Evolutionary conservation across 345 rosid genomes (phyloP).

Genomic region (Laguncularia racemosa): DNA sequence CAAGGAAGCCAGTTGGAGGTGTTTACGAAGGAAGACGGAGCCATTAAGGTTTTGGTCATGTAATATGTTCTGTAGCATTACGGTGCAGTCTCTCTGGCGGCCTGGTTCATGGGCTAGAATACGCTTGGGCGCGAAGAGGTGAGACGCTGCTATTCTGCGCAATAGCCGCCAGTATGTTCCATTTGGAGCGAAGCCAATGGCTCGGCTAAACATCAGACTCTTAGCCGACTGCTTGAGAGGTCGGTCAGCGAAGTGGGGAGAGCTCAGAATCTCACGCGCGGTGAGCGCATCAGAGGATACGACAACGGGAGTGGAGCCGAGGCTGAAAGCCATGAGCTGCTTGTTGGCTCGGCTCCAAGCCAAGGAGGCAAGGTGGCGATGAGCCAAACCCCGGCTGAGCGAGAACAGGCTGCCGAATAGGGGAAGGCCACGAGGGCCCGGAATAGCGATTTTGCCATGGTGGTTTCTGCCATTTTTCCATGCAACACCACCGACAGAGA

Average conservation of each 20-base stretch:
- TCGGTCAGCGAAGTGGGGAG: slow-evolving; percentile 69
- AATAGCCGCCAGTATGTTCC: slow-evolving; percentile 83
- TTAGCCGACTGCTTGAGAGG: slow-evolving; percentile 79
- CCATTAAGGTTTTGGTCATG: slow-evolving; percentile 35
- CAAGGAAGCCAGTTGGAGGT: slow-evolving; percentile 67
- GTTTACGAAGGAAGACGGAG: slow-evolving; percentile 41
- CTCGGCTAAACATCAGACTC: slow-evolving; percentile 73
- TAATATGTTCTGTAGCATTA: slow-evolving; percentile 34
- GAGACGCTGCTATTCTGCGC: slow-evolving; percentile 66
- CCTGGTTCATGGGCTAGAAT: slow-evolving; percentile 51
- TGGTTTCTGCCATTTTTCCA: slow-evolving; percentile 57
- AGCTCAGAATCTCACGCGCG: slow-evolving; percentile 67
- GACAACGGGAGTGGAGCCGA: slow-evolving; percentile 63
- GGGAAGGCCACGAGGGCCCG: slow-evolving; percentile 71
- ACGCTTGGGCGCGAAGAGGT: slow-evolving; percentile 64
- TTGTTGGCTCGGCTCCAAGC: slow-evolving; percentile 33
- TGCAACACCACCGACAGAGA: slow-evolving; percentile 58
- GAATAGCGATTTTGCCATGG: slow-evolving; percentile 37
- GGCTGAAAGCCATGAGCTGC: slow-evolving; percentile 83
- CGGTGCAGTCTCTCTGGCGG: slow-evolving; percentile 45
- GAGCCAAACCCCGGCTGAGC: slow-evolving; percentile 62
- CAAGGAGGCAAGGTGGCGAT: slow-evolving; percentile 56
- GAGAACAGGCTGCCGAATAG: slow-evolving; percentile 66
- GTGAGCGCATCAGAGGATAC: slow-evolving; percentile 60
- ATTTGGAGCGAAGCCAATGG: slow-evolving; percentile 89